Conservation (phyloP, 805 yeast genomes). For the Komagataella phaffii region DNA sequence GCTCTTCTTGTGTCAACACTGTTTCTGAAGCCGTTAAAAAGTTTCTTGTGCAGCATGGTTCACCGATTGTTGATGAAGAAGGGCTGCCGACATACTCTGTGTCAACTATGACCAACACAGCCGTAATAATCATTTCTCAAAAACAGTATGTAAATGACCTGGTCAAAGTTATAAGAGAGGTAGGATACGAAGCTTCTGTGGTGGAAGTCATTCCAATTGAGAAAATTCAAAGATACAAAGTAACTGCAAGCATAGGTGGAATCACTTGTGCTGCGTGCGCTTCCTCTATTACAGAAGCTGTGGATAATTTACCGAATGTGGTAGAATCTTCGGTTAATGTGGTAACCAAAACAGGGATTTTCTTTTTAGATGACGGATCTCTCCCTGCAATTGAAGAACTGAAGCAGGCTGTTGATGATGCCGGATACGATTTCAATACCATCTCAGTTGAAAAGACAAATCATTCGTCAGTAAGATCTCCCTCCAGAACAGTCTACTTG, state of each 20-base stretch:
- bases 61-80: conserved; percentile 7
- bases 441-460: conserved; percentile 28
- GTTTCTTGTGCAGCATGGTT: conserved; percentile 9
- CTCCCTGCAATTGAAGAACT: conserved; percentile 23
- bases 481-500: conserved; percentile 42
- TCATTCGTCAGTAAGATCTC: conserved; percentile 31
- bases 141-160: conserved; percentile 36
- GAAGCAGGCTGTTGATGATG: conserved; percentile 41
- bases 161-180: conserved; percentile 30
- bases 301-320: conserved; percentile 34
- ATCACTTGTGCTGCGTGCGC: conserved; percentile 65
- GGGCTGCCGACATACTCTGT: conserved; percentile 11
- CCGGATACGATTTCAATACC: conserved; percentile 50
- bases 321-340: conserved; percentile 39
- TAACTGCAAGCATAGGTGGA: conserved; percentile 55
- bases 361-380: conserved; percentile 33
- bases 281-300: conserved; percentile 35
- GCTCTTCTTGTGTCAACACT: conserved; percentile 44
- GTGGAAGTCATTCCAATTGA: conserved; percentile 48
- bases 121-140: conserved; percentile 37
- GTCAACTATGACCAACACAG: conserved; percentile 41
- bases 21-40: conserved; percentile 28
- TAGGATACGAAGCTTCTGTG: conserved; percentile 35
- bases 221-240: conserved; percentile 30
- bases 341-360: conserved; percentile 50